A percentile compares a stretch with the other conserved stretches of the same genome.
Conservation (phyloP, 169 alveolate species). For the Plasmodium gonderi region DNA sequence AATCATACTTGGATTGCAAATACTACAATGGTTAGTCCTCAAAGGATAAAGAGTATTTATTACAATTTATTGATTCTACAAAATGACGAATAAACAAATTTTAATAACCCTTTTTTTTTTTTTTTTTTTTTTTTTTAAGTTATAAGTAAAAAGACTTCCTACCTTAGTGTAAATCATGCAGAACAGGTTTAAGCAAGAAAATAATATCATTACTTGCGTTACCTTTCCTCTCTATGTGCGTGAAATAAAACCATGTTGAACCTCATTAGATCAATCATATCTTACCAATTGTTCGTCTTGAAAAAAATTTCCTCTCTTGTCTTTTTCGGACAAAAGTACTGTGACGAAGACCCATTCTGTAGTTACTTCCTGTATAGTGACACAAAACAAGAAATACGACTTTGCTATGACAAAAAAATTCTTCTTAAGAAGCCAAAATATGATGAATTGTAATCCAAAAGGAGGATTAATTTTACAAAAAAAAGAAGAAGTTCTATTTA, state of each 20-base stretch:
- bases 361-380: constrained; percentile 27
- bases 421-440: constrained; percentile 13
- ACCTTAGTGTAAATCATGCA: constrained; percentile 24
- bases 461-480: not conserved
- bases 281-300: not conserved
- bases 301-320: not conserved
- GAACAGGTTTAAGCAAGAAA: constrained; percentile 10
- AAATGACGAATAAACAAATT: not conserved
- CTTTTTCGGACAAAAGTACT: not conserved
- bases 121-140: constrained; percentile 1
- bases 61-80: not conserved
- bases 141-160: constrained; percentile 5
- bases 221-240: not conserved
- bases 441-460: constrained; percentile 27
- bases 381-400: constrained; percentile 54
- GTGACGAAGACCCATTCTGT: constrained; percentile 72
- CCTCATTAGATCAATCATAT: not conserved
- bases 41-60: not conserved
- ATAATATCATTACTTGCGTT: not conserved
- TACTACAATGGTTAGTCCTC: constrained; percentile 36
- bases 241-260: not conserved
- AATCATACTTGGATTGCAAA: constrained; percentile 41
- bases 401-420: constrained; percentile 65
- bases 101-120: not conserved
- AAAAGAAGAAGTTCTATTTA: not conserved